A percentile compares a stretch with the other conserved stretches of the same genome.
These are phyloP conservation scores for Pichia sporocuriosa DNA, from an alignment of 805 yeast species.

Conservation along the genomic window DNA sequence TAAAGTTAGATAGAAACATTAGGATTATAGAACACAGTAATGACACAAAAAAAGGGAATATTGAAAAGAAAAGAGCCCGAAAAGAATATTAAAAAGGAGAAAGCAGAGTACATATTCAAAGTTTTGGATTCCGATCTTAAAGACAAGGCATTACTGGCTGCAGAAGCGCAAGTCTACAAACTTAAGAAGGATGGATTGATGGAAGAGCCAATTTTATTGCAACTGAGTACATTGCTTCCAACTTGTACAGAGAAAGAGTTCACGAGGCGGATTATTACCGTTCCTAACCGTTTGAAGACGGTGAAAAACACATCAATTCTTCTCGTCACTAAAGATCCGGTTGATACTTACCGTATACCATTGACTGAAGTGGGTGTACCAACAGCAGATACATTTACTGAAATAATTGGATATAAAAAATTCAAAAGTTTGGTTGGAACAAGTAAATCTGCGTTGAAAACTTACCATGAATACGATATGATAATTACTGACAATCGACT, in stretches of 20 bases:
- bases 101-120: conserved; percentile 6
- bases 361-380: conserved; percentile 43
- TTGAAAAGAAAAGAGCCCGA: conserved; percentile 2
- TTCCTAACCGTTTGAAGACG: conserved; percentile 45
- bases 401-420: conserved; percentile 53
- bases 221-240: conserved; percentile 43
- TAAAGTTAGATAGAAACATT: not conserved
- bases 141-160: conserved; percentile 19
- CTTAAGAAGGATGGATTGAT: conserved; percentile 17
- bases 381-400: conserved; percentile 56
- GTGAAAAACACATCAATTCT: conserved; percentile 45
- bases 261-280: conserved; percentile 53
- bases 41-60: conserved; percentile 4
- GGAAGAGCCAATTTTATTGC: conserved; percentile 33
- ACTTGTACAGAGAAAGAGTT: conserved; percentile 37
- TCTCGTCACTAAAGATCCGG: conserved; percentile 70
- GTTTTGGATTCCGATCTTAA: conserved; percentile 14
- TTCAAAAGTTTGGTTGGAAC: conserved; percentile 41
- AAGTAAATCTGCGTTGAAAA: conserved; percentile 38
- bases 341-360: conserved; percentile 45
- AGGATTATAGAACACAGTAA: no score
- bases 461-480: conserved; percentile 57
- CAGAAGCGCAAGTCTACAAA: conserved; percentile 29
- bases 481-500: conserved; percentile 66
- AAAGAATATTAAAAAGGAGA: not conserved